Evolutionary conservation across 352 stramenopile species (phyloP).

Genomic region (Phytophthora cryptogea): DNA sequence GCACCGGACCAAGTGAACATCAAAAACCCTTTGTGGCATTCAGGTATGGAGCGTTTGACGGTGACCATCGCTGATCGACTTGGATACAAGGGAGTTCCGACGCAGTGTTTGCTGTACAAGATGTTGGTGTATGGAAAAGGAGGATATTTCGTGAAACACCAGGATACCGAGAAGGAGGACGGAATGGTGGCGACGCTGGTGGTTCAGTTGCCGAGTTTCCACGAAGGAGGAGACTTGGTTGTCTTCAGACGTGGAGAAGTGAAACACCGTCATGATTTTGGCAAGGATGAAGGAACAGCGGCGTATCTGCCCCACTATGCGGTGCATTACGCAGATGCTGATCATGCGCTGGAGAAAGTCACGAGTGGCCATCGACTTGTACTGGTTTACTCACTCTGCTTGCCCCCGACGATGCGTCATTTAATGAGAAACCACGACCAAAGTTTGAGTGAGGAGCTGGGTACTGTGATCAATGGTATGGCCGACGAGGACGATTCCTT

Average conservation of each 20-base stretch:
- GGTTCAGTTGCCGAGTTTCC: conserved; percentile 34
- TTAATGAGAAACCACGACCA: conserved; percentile 1
- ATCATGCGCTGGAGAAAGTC: conserved; percentile 24
- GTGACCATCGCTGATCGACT: neutral
- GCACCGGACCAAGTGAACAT: conserved; percentile 4
- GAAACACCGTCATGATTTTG: conserved; percentile 27
- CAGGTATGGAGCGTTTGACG: conserved; percentile 5
- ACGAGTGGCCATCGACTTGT: conserved; percentile 30
- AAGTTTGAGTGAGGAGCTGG: neutral
- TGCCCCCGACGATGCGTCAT: conserved; percentile 19
- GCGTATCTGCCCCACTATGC: conserved; percentile 22
- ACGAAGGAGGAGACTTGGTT: conserved; percentile 31
- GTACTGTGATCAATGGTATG: conserved; percentile 24
- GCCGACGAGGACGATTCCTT: conserved; percentile 39
- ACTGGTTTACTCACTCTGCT: conserved; percentile 32
- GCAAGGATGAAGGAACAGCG: conserved; percentile 15
- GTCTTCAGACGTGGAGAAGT: conserved; percentile 18
- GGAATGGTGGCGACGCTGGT: conserved; percentile 60
- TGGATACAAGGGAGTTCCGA: neutral
- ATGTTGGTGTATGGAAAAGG: neutral
- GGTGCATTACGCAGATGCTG: conserved; percentile 33
- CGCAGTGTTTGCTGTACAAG: conserved; percentile 1
- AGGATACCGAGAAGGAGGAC: conserved; percentile 60
- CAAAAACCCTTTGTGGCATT: conserved; percentile 12
- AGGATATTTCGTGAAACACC: conserved; percentile 25